These are phyloP conservation scores for Solanum etuberosum DNA, from an alignment of 257 asterid genomes.

Conservation along the genomic window DNA sequence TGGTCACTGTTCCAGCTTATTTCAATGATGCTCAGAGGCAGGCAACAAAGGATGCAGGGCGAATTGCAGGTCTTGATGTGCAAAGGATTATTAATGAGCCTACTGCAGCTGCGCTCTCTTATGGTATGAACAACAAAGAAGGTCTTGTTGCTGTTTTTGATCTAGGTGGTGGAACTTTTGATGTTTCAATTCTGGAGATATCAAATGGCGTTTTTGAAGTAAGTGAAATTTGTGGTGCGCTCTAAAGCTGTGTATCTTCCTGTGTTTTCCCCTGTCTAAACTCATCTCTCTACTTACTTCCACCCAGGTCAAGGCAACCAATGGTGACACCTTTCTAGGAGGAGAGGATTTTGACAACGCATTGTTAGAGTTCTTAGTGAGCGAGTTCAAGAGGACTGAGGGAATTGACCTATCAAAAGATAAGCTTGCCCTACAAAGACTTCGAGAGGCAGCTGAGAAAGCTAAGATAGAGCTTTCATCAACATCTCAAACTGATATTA, in stretches of 20 bases:
- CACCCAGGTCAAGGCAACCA: slow-evolving; percentile 74
- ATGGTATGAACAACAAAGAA: slow-evolving; percentile 72
- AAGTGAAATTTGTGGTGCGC: background rate
- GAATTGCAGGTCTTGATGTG: slow-evolving; percentile 73
- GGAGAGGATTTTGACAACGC: slow-evolving; percentile 82
- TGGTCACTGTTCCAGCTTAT: slow-evolving; percentile 76
- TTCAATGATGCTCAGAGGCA: slow-evolving; percentile 86
- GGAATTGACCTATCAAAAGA: slow-evolving; percentile 62
- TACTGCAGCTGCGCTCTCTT: slow-evolving; percentile 82
- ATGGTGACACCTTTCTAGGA: slow-evolving; percentile 84
- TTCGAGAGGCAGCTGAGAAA: slow-evolving; percentile 79
- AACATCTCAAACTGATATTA: slow-evolving; percentile 62
- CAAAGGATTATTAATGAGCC: slow-evolving; percentile 78
- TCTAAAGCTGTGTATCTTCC: background rate
- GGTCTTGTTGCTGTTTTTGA: slow-evolving; percentile 78
- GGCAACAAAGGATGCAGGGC: slow-evolving; percentile 82
- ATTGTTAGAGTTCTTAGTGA: slow-evolving; percentile 48
- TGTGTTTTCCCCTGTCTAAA: background rate
- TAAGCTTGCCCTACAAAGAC: slow-evolving; percentile 65
- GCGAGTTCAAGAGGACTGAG: slow-evolving; percentile 47
- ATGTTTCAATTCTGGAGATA: slow-evolving; percentile 66
- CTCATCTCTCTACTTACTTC: background rate
- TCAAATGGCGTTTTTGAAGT: slow-evolving; percentile 88
- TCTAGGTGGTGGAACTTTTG: slow-evolving; percentile 83
- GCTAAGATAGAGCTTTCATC: slow-evolving; percentile 84